Conservation (phyloP, 768 basidiomycete genomes). For the Agaricus bisporus region DNA sequence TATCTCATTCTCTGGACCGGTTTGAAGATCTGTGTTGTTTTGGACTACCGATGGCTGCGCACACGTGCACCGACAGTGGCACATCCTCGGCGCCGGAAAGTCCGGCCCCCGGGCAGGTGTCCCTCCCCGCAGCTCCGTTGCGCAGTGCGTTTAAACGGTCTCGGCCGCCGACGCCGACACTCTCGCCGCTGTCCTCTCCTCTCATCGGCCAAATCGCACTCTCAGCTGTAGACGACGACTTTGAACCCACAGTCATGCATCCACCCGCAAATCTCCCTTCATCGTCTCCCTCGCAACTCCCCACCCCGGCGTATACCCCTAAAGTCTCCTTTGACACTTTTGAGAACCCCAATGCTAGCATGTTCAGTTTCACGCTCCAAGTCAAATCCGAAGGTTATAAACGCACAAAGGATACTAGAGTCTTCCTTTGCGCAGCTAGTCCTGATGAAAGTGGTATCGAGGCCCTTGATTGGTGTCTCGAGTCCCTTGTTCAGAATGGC, state of each 20-base stretch:
- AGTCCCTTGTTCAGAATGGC: constrained; percentile 76
- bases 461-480: constrained; percentile 91
- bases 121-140: constrained; percentile 14
- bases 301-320: constrained; percentile 39
- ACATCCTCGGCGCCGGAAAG: constrained; percentile 7
- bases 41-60: background rate
- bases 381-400: constrained; percentile 81
- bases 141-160: constrained; percentile 13
- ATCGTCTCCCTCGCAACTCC: background rate
- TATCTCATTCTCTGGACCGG: too few species aligned
- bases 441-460: constrained; percentile 83
- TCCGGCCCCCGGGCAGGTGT: constrained; percentile 11
- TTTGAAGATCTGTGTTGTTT: too few species aligned
- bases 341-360: constrained; percentile 70
- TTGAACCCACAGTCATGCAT: constrained; percentile 10
- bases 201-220: constrained; percentile 8
- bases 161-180: constrained; percentile 12
- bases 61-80: background rate
- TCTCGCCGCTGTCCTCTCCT: constrained; percentile 10
- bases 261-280: constrained; percentile 13
- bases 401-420: constrained; percentile 70
- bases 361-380: constrained; percentile 85
- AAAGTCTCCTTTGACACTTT: constrained; percentile 88
- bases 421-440: constrained; percentile 86
- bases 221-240: constrained; percentile 3